These are phyloP conservation scores for Penicillium cataractarum DNA, from an alignment of 495 filamentous ascomycete genomes.

Conservation along the genomic window DNA sequence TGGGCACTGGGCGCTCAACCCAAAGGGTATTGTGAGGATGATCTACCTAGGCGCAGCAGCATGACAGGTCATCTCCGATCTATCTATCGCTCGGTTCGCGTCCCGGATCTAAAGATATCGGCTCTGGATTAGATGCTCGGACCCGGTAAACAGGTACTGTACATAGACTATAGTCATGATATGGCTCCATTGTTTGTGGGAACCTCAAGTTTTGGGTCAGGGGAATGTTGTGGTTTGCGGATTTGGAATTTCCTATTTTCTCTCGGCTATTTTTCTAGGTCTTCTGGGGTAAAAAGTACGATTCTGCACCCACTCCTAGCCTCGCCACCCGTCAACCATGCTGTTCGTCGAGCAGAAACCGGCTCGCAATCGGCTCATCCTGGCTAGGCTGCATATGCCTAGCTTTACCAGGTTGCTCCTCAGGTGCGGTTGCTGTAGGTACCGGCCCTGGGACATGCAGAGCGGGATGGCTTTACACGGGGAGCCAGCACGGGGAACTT, in stretches of 20 bases:
- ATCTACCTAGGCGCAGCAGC: neutral
- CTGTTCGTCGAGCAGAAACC: constrained; percentile 7
- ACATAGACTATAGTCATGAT: neutral
- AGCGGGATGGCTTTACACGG: neutral
- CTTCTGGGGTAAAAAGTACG: constrained; percentile 14
- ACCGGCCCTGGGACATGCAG: constrained; percentile 22
- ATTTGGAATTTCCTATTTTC: constrained; percentile 12
- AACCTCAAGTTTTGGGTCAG: neutral
- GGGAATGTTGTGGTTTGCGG: neutral
- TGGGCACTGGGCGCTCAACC: neutral
- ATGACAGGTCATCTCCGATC: constrained; percentile 14
- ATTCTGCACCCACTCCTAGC: constrained; percentile 3
- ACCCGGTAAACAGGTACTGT: neutral
- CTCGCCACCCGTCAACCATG: constrained; percentile 25
- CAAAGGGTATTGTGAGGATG: neutral
- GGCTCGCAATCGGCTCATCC: constrained; percentile 11
- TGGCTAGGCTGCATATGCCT: constrained; percentile 15
- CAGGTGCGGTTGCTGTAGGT: constrained; percentile 25
- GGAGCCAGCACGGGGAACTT: constrained; percentile 8
- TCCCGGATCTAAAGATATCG: neutral
- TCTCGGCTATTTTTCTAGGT: neutral
- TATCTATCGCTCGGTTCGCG: constrained; percentile 6
- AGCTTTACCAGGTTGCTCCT: constrained; percentile 7
- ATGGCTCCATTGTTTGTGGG: neutral
- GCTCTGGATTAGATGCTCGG: neutral